Conservation (phyloP, 73 alveolate species). For the Tetrahymena elliotti region DNA sequence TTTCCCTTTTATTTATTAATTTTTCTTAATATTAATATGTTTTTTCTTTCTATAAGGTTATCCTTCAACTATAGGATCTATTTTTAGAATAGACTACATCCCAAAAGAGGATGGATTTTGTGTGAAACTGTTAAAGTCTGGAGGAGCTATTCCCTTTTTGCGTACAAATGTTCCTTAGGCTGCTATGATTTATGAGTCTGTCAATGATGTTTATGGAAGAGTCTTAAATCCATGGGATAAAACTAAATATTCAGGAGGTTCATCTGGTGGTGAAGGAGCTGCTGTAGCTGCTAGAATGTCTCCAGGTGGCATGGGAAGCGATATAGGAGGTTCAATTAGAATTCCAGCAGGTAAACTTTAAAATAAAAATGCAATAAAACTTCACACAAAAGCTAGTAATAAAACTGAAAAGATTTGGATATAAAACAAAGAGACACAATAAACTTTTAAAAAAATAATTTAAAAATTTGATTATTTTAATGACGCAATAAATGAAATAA, state of each 20-base stretch:
- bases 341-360: slow-evolving; percentile 50
- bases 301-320: slow-evolving; percentile 67
- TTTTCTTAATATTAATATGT: too few relatives aligned
- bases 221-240: slow-evolving; percentile 56
- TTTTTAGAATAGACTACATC: neutral
- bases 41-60: neutral
- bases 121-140: slow-evolving; percentile 37
- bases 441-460: too few relatives aligned
- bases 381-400: too few relatives aligned
- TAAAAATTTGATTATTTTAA: too few relatives aligned
- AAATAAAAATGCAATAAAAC: too few relatives aligned
- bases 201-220: slow-evolving; percentile 48
- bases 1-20: too few relatives aligned
- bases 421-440: neutral
- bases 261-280: slow-evolving; percentile 82
- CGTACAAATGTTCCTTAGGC: slow-evolving; percentile 55
- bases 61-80: neutral
- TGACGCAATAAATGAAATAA: neutral
- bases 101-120: slow-evolving; percentile 36
- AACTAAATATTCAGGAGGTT: slow-evolving; percentile 63
- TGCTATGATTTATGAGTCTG: slow-evolving; percentile 28
- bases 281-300: slow-evolving; percentile 51
- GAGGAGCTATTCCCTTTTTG: slow-evolving; percentile 57
- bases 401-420: neutral
- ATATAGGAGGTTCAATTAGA: slow-evolving; percentile 68